Evolutionary conservation across 2,329 filamentous ascomycete genomes (phyloP).

Genomic region (Botrytis paeoniae): DNA sequence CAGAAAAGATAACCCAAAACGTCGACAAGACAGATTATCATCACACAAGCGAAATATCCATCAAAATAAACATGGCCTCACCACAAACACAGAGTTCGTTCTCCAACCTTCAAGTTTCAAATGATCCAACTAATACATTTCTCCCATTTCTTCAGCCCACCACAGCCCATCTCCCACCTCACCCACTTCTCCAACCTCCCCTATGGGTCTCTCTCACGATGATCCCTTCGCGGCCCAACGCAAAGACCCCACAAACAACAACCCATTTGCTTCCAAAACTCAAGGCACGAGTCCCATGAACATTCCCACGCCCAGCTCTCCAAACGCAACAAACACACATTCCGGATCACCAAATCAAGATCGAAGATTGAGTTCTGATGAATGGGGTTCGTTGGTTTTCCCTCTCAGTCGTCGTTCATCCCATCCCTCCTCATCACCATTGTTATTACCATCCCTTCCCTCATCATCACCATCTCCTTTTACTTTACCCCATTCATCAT

Average conservation of each 20-base stretch:
- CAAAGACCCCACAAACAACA: conserved; percentile 1
- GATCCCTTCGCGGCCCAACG: conserved; percentile 16
- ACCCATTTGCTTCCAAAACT: not conserved
- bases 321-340: conserved; percentile 4
- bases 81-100: conserved; percentile 15
- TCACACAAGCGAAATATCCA: not conserved
- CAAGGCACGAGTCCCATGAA: conserved; percentile 2
- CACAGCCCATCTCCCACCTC: conserved; percentile 7
- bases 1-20: not conserved
- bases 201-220: not conserved
- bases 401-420: not conserved
- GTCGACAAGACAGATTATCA: not conserved
- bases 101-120: not conserved
- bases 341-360: conserved; percentile 6
- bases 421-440: not conserved
- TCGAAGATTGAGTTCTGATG: conserved; percentile 20
- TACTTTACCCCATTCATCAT: conserved; percentile 7
- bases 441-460: conserved; percentile 3
- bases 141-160: not conserved
- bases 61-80: conserved; percentile 6
- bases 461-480: conserved; percentile 13
- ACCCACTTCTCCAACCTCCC: not conserved
- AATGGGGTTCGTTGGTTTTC: conserved; percentile 19
- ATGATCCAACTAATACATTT: not conserved
- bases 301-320: not conserved